These are phyloP conservation scores for Aspergillus bridgeri DNA, from an alignment of 495 filamentous ascomycete species.

Conservation along the genomic window DNA sequence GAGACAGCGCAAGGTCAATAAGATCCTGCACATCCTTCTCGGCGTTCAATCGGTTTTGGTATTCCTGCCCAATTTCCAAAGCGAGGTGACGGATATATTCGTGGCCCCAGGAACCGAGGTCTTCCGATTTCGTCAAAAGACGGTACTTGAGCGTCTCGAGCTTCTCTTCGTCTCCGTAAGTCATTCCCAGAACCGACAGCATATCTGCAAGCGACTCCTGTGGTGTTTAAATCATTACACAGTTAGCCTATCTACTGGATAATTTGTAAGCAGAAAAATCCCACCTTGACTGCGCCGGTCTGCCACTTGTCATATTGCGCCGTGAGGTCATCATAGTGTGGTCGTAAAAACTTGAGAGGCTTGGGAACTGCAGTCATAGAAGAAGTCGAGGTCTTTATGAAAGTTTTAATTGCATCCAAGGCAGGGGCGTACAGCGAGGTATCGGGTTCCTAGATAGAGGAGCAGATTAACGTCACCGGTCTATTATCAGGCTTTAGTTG, in stretches of 20 bases:
- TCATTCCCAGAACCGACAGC: conserved; percentile 97
- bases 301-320: conserved; percentile 87
- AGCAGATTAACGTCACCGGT: conserved; percentile 27
- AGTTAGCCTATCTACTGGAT: neutral
- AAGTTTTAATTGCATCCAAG: conserved; percentile 91
- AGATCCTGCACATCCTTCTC: conserved; percentile 66
- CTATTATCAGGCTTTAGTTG: neutral
- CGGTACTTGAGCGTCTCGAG: conserved; percentile 95
- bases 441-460: conserved; percentile 68
- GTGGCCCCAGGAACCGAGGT: conserved; percentile 96
- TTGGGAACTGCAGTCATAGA: conserved; percentile 99
- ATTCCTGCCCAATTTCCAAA: conserved; percentile 92
- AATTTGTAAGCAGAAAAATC: conserved; percentile 9
- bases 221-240: conserved; percentile 9
- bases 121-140: conserved; percentile 80
- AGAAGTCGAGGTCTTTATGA: conserved; percentile 97
- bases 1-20: conserved; percentile 70
- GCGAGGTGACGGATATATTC: conserved; percentile 97
- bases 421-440: conserved; percentile 84
- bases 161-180: conserved; percentile 93
- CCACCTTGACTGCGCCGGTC: conserved; percentile 73
- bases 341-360: conserved; percentile 94
- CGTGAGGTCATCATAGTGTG: conserved; percentile 85
- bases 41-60: conserved; percentile 70
- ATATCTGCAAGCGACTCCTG: conserved; percentile 87